Evolutionary conservation across 73 alveolate species (phyloP), one percentile per base, ranked within the genome.

Genomic region (Paramecium biaurelia): DNA sequence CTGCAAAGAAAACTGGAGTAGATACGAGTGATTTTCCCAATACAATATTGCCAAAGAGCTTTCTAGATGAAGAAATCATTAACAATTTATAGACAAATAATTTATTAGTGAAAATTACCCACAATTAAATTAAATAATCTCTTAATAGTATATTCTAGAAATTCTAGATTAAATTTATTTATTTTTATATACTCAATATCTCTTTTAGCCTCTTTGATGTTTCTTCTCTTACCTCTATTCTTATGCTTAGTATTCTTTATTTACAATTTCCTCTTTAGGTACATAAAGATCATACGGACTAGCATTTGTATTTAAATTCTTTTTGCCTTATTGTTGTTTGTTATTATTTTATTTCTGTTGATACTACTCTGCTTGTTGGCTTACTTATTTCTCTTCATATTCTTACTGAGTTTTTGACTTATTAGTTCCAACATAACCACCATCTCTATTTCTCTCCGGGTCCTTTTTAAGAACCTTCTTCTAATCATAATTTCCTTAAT

Each of bases 1-100:
- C 88, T 30, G 89, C 92, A 59, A 38, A 68, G 84, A 70, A 89
- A 43, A 53, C 47, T 30, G 94, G 94, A 20, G 24, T 24, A 24
- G 38, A 42, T 28, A 24, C 45, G 6, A 79, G 72, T 0, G 76
- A 20, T 41, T 79, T 43, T 41, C 86, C 86, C 24, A 32, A 24
- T 21, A 47, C 47, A 2, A 43, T 7, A 43, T 79, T 43, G 32
- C 49, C 26, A 23, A 45, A 23, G 42, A 41, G 32, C 49, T 79
- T 79, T 43, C 76, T 79, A 20, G 90, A 43, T 79, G 32, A 79
- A 43, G 90, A 79, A 47, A 79, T 30, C 90, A 79, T 79, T 43
- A 37, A 37, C 37, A 74, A 37, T 74, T 41, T 28, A 74, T 7
- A 30, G 24, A 63, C 84, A 63, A 58, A 20, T 58, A 23, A 23